A percentile compares a stretch with the other conserved stretches of the same genome.
Evolutionary conservation across 805 yeast genomes (phyloP).

Genomic region (Suhomyces faveliae): DNA sequence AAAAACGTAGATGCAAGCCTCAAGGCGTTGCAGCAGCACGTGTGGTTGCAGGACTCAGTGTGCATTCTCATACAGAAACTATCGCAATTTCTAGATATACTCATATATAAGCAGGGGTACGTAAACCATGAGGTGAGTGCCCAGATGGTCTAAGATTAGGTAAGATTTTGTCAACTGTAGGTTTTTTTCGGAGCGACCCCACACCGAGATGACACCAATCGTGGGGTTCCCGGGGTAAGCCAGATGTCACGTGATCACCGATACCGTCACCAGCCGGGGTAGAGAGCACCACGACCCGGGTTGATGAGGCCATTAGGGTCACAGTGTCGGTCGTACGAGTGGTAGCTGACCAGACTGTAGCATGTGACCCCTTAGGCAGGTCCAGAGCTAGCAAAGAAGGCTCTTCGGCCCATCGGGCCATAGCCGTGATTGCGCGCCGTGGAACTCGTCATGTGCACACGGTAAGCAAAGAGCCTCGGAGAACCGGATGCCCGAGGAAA

Average conservation of each 20-base stretch:
- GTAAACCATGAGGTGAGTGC: conserved; percentile 1
- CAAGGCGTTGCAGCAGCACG: neutral
- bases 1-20: neutral
- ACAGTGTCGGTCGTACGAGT: neutral
- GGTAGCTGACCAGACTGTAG: too few species aligned
- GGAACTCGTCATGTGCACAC: conserved; percentile 2
- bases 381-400: too few species aligned
- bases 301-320: neutral
- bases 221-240: conserved; percentile 1
- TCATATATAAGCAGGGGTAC: neutral
- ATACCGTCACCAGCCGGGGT: too few species aligned
- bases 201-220: neutral
- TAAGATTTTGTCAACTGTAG: neutral
- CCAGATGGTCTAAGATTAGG: neutral
- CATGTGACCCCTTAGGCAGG: too few species aligned
- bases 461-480: neutral
- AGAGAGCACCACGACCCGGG: neutral
- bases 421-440: neutral
- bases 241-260: neutral
- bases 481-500: conserved; percentile 1
- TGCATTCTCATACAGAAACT: neutral
- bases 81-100: conserved; percentile 1
- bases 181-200: neutral
- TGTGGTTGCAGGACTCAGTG: neutral
- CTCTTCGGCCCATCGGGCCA: neutral